Evolutionary conservation across 176 grass and related monocot species (phyloP), one percentile per base, ranked within the genome.

Genomic region (Thalia dealbata): DNA sequence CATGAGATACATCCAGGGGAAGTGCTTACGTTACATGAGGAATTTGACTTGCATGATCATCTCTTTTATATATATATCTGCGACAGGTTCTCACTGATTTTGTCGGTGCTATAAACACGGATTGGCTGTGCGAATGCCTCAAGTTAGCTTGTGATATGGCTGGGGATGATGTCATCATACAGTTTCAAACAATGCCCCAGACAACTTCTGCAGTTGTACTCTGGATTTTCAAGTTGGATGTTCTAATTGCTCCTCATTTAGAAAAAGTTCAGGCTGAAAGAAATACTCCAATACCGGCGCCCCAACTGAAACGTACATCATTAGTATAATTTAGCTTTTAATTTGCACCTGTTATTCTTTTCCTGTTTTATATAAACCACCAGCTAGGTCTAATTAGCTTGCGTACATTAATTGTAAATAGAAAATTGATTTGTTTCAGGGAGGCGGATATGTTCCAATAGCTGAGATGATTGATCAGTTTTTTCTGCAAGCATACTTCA

Each of bases 171-270:
- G 74, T 99, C 69, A 78, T 76, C 62, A 62, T 99, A n/a, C 82
- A 88, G 61, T 99, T 99, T 58, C 95, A 99, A 72, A 95, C 90
- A 14, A 91, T 99, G 87, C 95, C 95, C 43, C 90, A 95, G 76
- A 95, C 95, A 65, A 89, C 63, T 18, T 99, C 95, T 61, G 88
- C 95, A 70, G 76, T 95, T 75, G 95, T 87, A 76, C 95, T 99
- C 76, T 99, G 90, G 90, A 86, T 91, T 73, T 83, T 95, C 77
- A 93, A 90, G 79, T 83, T 99, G 83, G 95, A 99, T 81, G 71
- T 81, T 61, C 63, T 93, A 61, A 79, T 95, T 79, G 78, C 78
- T 15, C 85, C 84, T 50, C 29, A 84, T 64, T 73, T 86, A 64
- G 72, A 88, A 79, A 76, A 19, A 67, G 61, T 81, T 75, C 71